These are phyloP conservation scores for Mortierella sp. DNA, from an alignment of 371 early-diverging fungal species.

Conservation along the genomic window DNA sequence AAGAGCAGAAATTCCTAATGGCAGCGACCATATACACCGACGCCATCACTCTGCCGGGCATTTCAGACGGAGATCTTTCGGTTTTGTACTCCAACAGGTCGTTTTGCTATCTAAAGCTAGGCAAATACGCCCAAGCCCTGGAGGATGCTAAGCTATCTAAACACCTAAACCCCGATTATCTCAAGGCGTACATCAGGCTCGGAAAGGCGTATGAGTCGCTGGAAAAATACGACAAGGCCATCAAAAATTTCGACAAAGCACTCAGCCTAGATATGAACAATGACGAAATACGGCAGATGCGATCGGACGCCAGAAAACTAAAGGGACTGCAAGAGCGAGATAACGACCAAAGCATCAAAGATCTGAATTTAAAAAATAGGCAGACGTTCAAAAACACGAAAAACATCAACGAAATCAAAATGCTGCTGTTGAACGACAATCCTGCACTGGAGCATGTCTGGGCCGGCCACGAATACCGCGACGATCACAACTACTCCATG, in stretches of 20 bases:
- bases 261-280: constrained; percentile 40
- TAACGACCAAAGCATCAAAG: constrained; percentile 34
- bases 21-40: constrained; percentile 40
- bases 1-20: constrained; percentile 24
- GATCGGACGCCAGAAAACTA: constrained; percentile 30
- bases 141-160: constrained; percentile 37
- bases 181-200: constrained; percentile 41
- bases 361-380: constrained; percentile 22
- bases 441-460: constrained; percentile 42
- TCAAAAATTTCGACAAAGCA: constrained; percentile 38
- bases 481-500: constrained; percentile 20
- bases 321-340: constrained; percentile 39
- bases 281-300: constrained; percentile 34
- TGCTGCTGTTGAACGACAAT: constrained; percentile 17
- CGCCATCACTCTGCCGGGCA: constrained; percentile 37
- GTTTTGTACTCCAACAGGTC: constrained; percentile 39
- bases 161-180: constrained; percentile 33
- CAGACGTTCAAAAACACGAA: constrained; percentile 27
- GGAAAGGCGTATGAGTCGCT: constrained; percentile 32
- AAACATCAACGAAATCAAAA: constrained; percentile 19
- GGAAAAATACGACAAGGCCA: constrained; percentile 40
- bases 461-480: constrained; percentile 42
- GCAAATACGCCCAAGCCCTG: constrained; percentile 29
- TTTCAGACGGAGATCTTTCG: constrained; percentile 34
- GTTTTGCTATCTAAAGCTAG: constrained; percentile 32